A percentile compares a stretch with the other conserved stretches of the same genome.
Evolutionary conservation across 352 stramenopile species (phyloP).

Genomic region (Phytopythium aichiense): DNA sequence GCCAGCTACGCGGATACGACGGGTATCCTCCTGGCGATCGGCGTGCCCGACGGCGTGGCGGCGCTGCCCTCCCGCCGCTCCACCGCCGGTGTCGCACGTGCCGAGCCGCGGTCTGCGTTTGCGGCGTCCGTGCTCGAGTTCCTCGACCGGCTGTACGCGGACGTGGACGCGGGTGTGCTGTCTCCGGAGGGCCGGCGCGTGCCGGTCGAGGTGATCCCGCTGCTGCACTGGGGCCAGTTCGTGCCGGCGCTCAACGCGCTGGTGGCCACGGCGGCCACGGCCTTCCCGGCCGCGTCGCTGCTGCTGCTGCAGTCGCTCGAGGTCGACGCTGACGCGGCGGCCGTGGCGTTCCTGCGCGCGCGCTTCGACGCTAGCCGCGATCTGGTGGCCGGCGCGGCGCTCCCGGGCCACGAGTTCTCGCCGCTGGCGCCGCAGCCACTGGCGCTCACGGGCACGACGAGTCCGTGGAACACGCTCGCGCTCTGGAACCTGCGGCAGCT

Average conservation of each 20-base stretch:
- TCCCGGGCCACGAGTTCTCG: constrained; percentile 80
- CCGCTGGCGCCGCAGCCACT: constrained; percentile 31
- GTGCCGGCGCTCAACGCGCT: constrained; percentile 95
- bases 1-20: constrained; percentile 36
- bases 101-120: constrained; percentile 26
- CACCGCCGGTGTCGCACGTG: background rate
- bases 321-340: constrained; percentile 50
- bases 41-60: constrained; percentile 20
- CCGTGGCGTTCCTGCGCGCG: constrained; percentile 52
- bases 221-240: constrained; percentile 94
- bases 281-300: constrained; percentile 40
- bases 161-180: constrained; percentile 10
- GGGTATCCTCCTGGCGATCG: constrained; percentile 54
- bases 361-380: constrained; percentile 68
- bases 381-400: constrained; percentile 88
- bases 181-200: constrained; percentile 7
- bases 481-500: constrained; percentile 92
- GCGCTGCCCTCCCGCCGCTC: constrained; percentile 9
- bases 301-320: constrained; percentile 92
- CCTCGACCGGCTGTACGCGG: constrained; percentile 26
- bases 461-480: constrained; percentile 96
- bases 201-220: constrained; percentile 75
- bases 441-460: constrained; percentile 84
- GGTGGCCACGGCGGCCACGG: constrained; percentile 58
- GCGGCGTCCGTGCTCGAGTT: constrained; percentile 36